Evolutionary conservation across 257 asterid species (phyloP).

Genomic region (Primulina tabacum): DNA sequence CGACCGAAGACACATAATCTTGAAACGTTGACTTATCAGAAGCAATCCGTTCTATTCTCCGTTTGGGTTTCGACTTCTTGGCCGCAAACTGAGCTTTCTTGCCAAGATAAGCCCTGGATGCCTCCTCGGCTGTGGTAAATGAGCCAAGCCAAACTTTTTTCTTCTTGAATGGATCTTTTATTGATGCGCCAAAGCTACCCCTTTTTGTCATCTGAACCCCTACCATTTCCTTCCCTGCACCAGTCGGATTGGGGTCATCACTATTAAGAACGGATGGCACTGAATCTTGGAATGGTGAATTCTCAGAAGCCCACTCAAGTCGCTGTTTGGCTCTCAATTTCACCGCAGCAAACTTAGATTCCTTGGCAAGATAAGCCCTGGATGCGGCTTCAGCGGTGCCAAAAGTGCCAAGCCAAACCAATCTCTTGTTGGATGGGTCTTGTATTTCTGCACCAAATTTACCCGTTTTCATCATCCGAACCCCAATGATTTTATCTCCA

Average conservation of each 20-base stretch:
- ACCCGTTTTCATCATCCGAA: constrained; percentile 9
- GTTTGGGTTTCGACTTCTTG: background rate
- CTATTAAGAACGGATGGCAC: too few relatives aligned
- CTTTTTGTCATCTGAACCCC: background rate
- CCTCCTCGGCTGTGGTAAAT: constrained; percentile 24
- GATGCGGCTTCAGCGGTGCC: constrained; percentile 26
- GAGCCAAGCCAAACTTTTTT: constrained; percentile 23
- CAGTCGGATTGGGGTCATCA: too few relatives aligned
- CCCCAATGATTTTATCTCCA: background rate
- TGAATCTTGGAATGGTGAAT: too few relatives aligned
- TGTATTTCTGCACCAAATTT: constrained; percentile 5
- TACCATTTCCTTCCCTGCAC: too few relatives aligned
- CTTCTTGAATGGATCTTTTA: constrained; percentile 14
- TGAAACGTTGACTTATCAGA: background rate
- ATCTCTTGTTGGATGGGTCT: constrained; percentile 4
- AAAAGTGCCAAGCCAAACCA: constrained; percentile 23
- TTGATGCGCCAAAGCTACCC: constrained; percentile 6
- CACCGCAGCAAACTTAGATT: constrained; percentile 7
- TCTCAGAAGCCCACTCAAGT: too few relatives aligned
- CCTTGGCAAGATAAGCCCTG: constrained; percentile 20
- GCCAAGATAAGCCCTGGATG: constrained; percentile 16
- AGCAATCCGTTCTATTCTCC: background rate
- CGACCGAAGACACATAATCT: background rate
- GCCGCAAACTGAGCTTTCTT: constrained; percentile 22
- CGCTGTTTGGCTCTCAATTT: too few relatives aligned